These are phyloP conservation scores for Saccharomyces hybrid DNA, from an alignment of 1,139 yeast genomes.

Conservation along the genomic window DNA sequence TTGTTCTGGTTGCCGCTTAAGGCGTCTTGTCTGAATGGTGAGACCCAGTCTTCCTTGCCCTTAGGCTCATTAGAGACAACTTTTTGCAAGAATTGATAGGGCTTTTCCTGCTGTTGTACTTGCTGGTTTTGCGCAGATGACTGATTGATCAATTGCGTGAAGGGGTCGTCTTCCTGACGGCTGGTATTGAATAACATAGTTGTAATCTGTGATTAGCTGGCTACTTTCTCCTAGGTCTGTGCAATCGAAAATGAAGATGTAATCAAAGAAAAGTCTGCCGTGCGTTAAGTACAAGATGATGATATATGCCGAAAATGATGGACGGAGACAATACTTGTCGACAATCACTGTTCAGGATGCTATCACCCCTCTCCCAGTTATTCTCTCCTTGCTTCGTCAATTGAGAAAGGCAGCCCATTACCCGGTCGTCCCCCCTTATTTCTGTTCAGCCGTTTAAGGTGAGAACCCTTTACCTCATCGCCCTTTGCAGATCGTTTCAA, in stretches of 20 bases:
- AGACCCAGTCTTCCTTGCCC: constrained; percentile 10
- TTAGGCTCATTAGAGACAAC: constrained; percentile 5
- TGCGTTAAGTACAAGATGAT: neutral
- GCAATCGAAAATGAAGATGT: too few relatives aligned
- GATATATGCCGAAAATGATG: neutral
- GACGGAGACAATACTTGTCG: neutral
- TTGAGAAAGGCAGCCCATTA: neutral
- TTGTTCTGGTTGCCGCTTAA: neutral
- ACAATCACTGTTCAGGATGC: neutral
- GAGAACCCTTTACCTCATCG: constrained; percentile 1
- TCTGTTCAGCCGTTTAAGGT: neutral
- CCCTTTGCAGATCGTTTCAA: neutral
- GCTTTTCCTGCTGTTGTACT: constrained; percentile 3
- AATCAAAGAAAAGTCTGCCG: too few relatives aligned
- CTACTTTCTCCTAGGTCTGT: neutral
- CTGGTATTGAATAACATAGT: neutral
- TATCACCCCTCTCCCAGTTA: neutral
- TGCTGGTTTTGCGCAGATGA: constrained; percentile 2
- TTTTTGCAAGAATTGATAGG: constrained; percentile 1
- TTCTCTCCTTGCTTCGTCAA: neutral
- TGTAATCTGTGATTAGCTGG: neutral
- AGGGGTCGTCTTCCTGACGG: constrained; percentile 11
- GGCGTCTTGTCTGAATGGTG: constrained; percentile 16
- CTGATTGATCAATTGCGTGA: constrained; percentile 10
- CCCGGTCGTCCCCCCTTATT: neutral